phyloP scores from a whole-genome alignment of 805 yeast genomes.

The Metschnikowia similis region DNA sequence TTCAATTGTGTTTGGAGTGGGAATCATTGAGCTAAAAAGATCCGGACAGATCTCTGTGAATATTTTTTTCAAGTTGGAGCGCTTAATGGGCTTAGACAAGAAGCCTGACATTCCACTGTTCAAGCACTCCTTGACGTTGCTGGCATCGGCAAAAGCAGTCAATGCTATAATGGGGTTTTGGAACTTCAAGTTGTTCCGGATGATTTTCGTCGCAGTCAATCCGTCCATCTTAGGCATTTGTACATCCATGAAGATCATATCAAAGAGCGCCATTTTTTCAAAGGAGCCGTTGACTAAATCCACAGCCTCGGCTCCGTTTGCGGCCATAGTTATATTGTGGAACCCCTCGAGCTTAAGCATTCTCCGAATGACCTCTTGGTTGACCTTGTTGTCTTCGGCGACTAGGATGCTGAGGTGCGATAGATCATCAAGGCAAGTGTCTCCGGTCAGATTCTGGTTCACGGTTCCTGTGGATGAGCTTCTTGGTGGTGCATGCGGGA shows the following conservation, averaged over 20 bases:
- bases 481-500: background rate
- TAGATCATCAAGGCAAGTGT: conserved; percentile 22
- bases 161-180: conserved; percentile 82
- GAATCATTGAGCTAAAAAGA: conserved; percentile 28
- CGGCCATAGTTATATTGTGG: conserved; percentile 65
- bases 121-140: conserved; percentile 79
- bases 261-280: conserved; percentile 44
- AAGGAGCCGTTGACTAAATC: conserved; percentile 52
- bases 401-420: conserved; percentile 57
- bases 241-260: conserved; percentile 90
- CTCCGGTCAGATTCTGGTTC: conserved; percentile 11
- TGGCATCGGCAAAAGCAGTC: conserved; percentile 93
- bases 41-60: conserved; percentile 44
- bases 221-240: conserved; percentile 97
- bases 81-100: conserved; percentile 79
- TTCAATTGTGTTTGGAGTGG: conserved; percentile 24
- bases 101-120: conserved; percentile 93
- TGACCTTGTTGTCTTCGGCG: conserved; percentile 91
- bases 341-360: conserved; percentile 87
- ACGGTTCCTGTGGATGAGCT: conserved; percentile 16
- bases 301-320: conserved; percentile 89
- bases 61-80: conserved; percentile 61
- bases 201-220: conserved; percentile 69
- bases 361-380: conserved; percentile 88
- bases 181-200: conserved; percentile 59